Conservation (phyloP, 306 rosid genomes). For the Senna siamea region DNA sequence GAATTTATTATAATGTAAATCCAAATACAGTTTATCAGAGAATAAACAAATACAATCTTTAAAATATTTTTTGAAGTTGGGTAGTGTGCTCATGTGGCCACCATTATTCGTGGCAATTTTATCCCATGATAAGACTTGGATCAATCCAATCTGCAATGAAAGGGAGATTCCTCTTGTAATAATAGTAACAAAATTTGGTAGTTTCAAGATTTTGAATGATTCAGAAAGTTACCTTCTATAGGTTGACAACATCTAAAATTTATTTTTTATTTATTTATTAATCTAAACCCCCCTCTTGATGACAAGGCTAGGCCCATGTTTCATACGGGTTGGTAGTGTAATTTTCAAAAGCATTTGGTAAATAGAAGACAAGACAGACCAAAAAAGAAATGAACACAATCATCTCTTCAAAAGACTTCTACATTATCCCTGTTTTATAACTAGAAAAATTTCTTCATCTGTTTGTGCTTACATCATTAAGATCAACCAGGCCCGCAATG, state of each 20-base stretch:
- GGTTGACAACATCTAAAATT: not conserved
- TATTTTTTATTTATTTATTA: not conserved
- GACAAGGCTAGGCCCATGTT: not conserved
- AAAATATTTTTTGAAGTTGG: not conserved
- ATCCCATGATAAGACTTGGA: not conserved
- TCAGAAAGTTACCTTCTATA: constrained; percentile 1
- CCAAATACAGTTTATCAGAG: not conserved
- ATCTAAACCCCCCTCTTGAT: constrained; percentile 1
- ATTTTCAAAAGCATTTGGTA: constrained; percentile 19
- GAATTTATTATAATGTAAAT: not conserved
- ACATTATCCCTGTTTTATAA: not conserved
- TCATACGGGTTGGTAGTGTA: constrained; percentile 1
- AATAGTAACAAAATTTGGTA: not conserved
- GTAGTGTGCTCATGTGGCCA: constrained; percentile 2
- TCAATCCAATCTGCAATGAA: not conserved
- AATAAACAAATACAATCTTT: constrained; percentile 8
- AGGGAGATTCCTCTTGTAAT: constrained; percentile 4
- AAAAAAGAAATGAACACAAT: not conserved
- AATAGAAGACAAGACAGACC: not conserved
- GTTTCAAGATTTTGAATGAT: constrained; percentile 8
- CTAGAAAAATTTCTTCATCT: constrained; percentile 10
- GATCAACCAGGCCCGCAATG: constrained; percentile 79
- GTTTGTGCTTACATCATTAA: constrained; percentile 63
- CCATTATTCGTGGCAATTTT: constrained; percentile 9
- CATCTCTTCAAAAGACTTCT: constrained; percentile 1